These are phyloP conservation scores for Trichoderma gracile DNA, from an alignment of 2,329 filamentous ascomycete genomes.

Conservation along the genomic window DNA sequence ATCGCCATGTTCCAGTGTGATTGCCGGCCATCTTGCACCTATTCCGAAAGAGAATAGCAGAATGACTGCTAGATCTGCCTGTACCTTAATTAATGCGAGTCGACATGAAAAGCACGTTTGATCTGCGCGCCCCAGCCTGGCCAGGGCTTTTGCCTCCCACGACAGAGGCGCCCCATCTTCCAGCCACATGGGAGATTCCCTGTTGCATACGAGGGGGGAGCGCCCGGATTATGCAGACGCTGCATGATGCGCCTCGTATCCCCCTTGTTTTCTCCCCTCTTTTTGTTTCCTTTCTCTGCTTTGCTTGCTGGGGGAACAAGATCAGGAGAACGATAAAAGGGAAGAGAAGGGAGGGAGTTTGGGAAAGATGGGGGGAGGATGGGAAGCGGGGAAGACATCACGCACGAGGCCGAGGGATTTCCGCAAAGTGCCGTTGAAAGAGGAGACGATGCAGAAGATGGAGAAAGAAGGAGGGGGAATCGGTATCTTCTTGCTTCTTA, in stretches of 20 bases:
- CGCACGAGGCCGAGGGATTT: slow-evolving; percentile 7
- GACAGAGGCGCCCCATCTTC: neutral
- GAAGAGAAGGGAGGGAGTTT: neutral
- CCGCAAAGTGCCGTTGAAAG: neutral
- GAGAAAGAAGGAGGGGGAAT: neutral
- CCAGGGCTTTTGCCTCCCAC: neutral
- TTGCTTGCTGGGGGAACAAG: neutral
- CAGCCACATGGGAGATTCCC: slow-evolving; percentile 20
- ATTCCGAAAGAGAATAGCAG: neutral
- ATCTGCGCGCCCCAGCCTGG: slow-evolving; percentile 10
- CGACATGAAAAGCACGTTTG: slow-evolving; percentile 10
- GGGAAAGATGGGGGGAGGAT: neutral
- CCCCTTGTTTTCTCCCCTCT: neutral
- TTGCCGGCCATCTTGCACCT: slow-evolving; percentile 10
- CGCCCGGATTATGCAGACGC: slow-evolving; percentile 13
- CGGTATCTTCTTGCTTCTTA: neutral
- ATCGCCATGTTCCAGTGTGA: neutral
- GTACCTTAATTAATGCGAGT: slow-evolving; percentile 25
- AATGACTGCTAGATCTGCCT: slow-evolving; percentile 1
- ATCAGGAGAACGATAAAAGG: neutral
- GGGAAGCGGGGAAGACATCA: slow-evolving; percentile 2
- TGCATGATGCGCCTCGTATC: slow-evolving; percentile 14
- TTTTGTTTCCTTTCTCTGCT: neutral
- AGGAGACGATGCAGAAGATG: neutral
- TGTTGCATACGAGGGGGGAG: slow-evolving; percentile 11